phyloP scores from a whole-genome alignment of 2,329 filamentous ascomycete species.

The Albifimbria verrucaria region DNA sequence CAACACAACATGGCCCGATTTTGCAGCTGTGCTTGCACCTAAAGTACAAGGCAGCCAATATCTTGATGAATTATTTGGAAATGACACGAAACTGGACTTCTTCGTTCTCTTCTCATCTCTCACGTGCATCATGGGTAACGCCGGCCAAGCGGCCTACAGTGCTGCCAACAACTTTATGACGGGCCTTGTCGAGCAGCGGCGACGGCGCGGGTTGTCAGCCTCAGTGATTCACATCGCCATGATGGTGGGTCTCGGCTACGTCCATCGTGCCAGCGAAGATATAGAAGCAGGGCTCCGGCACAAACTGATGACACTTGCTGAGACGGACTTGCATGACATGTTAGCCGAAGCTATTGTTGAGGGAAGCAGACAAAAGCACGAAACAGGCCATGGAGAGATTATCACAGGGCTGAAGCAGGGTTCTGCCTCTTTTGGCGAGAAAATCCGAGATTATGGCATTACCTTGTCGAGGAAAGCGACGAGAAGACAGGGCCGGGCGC shows the following conservation, averaged over 20 bases:
- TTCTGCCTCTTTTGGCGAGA: too few species aligned
- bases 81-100: neutral
- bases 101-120: slow-evolving; percentile 5
- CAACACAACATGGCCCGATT: neutral
- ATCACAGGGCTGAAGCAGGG: too few species aligned
- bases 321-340: too few species aligned
- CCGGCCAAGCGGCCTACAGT: slow-evolving; percentile 27
- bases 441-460: too few species aligned
- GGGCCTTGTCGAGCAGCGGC: slow-evolving; percentile 17
- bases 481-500: too few species aligned
- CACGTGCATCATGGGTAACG: slow-evolving; percentile 24
- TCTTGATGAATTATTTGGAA: neutral
- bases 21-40: neutral
- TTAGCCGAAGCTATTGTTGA: too few species aligned
- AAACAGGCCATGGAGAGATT: too few species aligned
- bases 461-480: too few species aligned
- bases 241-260: neutral
- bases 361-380: too few species aligned
- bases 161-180: slow-evolving; percentile 30
- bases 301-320: too few species aligned
- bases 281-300: too few species aligned
- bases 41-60: neutral
- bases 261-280: neutral
- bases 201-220: slow-evolving; percentile 17
- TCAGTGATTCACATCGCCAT: slow-evolving; percentile 18